These are phyloP conservation scores for Flammula alnicola DNA, from an alignment of 1,284 basidiomycete species.

Conservation along the genomic window DNA sequence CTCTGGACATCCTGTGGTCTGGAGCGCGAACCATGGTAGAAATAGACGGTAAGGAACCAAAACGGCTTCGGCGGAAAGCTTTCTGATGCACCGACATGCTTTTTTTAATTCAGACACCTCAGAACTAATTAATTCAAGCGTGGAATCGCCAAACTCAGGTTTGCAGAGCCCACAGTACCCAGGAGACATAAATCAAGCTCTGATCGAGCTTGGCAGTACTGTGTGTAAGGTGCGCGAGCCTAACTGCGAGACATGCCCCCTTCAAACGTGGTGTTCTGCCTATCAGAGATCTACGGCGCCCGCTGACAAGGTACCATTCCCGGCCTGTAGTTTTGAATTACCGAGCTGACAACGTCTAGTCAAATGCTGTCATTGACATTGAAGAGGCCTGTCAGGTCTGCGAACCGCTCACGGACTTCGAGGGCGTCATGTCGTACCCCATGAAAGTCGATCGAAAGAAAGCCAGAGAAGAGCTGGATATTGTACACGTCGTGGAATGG, in stretches of 20 bases:
- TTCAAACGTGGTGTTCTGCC: constrained; percentile 71
- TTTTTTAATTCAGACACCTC: constrained; percentile 8
- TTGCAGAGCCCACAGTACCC: constrained; percentile 40
- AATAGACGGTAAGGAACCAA: constrained; percentile 27
- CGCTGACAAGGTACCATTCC: constrained; percentile 3
- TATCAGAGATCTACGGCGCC: constrained; percentile 39
- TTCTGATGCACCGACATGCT: constrained; percentile 1
- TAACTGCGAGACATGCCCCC: constrained; percentile 73
- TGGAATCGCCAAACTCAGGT: constrained; percentile 5
- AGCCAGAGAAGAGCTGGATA: constrained; percentile 82
- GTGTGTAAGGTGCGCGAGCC: constrained; percentile 88
- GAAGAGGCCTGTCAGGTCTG: constrained; percentile 81
- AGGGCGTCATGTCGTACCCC: constrained; percentile 75
- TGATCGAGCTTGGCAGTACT: constrained; percentile 89
- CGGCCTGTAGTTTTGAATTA: constrained; percentile 8
- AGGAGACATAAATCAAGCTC: constrained; percentile 88
- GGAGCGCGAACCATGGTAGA: constrained; percentile 74
- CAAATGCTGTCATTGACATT: constrained; percentile 51
- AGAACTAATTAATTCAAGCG: constrained; percentile 5
- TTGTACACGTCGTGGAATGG: constrained; percentile 89
- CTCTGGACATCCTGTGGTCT: constrained; percentile 83
- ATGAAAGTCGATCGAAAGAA: constrained; percentile 89
- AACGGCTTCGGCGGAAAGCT: neutral
- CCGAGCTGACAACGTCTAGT: constrained; percentile 7
- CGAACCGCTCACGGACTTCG: constrained; percentile 55